Evolutionary conservation across 768 basidiomycete genomes (phyloP).

Genomic region (Tephrocybe sp.): DNA sequence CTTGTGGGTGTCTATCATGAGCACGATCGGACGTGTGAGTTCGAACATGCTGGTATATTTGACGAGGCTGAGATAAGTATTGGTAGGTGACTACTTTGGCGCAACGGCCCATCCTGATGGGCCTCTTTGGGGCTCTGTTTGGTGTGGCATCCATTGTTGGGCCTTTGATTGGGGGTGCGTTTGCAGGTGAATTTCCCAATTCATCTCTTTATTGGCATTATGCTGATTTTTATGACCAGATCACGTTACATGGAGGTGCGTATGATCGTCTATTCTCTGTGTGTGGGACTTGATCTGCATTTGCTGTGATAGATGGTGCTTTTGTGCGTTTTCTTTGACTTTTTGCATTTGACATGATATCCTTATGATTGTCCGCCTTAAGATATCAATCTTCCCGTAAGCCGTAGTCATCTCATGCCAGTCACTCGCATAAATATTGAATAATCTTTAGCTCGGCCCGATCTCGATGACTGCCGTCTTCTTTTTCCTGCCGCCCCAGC

Average conservation of each 20-base stretch:
- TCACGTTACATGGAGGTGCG: constrained; percentile 18
- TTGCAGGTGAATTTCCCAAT: not conserved
- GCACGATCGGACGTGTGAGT: constrained; percentile 18
- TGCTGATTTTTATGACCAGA: constrained; percentile 24
- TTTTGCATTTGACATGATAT: not conserved
- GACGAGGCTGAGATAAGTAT: not conserved
- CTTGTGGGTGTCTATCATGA: constrained; percentile 17
- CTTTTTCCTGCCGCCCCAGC: constrained; percentile 16
- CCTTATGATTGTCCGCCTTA: not conserved
- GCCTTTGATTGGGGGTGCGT: constrained; percentile 31
- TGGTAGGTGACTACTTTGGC: constrained; percentile 2
- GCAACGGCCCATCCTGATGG: constrained; percentile 22
- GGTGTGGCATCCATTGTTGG: constrained; percentile 33
- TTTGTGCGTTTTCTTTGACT: constrained; percentile 18
- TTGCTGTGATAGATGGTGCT: constrained; percentile 19
- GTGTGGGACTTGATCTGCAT: not conserved
- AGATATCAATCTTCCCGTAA: constrained; percentile 6
- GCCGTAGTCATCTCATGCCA: not conserved
- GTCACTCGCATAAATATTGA: constrained; percentile 12
- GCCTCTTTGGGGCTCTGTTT: constrained; percentile 30
- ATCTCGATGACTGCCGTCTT: constrained; percentile 18
- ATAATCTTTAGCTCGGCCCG: constrained; percentile 11
- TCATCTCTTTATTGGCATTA: not conserved
- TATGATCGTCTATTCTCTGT: not conserved
- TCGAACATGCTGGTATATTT: not conserved